These are phyloP conservation scores for Claviceps digitariae DNA, from an alignment of 2,329 filamentous ascomycete genomes.

Conservation along the genomic window DNA sequence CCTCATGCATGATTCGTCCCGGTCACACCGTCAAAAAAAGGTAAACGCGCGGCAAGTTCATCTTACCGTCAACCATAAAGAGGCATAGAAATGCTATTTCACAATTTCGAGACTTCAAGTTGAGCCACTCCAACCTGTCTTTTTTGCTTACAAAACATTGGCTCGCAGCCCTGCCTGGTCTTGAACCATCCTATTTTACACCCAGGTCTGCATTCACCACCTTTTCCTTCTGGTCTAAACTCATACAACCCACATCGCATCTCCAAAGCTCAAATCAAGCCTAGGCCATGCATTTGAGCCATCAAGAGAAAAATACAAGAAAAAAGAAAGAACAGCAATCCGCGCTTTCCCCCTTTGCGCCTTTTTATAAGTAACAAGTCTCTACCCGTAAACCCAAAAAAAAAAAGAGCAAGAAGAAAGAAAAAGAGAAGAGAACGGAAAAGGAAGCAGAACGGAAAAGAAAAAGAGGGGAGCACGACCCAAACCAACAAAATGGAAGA, in stretches of 20 bases:
- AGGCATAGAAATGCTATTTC: not conserved
- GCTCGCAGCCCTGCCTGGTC: not conserved
- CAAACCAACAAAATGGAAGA: too few species aligned
- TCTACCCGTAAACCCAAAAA: not conserved
- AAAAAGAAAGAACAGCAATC: not conserved
- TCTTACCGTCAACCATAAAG: not conserved
- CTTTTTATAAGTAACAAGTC: not conserved
- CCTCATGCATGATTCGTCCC: too few species aligned
- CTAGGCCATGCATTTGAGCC: not conserved
- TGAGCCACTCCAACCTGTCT: not conserved
- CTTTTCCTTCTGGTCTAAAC: not conserved
- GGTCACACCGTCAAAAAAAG: not conserved
- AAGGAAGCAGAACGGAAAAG: not conserved
- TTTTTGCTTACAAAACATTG: not conserved
- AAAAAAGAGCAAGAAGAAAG: not conserved
- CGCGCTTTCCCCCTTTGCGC: conserved; percentile 4
- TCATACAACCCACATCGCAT: conserved; percentile 2
- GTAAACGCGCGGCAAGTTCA: not conserved
- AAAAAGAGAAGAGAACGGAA: not conserved
- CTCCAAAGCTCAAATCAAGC: not conserved
- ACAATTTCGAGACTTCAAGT: not conserved
- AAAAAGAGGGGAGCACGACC: not conserved
- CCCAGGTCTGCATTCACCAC: not conserved
- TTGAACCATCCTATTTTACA: conserved; percentile 1
- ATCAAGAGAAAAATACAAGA: not conserved